Evolutionary conservation across 208 protist genomes (phyloP).

Genomic region (Leishmania mexicana): DNA sequence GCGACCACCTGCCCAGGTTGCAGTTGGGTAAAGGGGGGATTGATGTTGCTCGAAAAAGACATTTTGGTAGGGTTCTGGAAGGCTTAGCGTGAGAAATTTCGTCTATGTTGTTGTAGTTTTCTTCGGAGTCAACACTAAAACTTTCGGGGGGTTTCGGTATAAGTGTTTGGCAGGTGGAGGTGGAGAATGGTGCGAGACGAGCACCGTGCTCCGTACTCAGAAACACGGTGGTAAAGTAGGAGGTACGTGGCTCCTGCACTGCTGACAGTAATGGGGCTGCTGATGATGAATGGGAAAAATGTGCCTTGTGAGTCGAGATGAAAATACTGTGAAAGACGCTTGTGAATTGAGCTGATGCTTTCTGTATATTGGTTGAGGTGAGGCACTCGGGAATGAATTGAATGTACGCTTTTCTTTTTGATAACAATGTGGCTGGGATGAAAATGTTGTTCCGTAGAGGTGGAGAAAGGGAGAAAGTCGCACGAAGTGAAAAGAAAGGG

Average conservation of each 20-base stretch:
- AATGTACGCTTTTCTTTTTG: background rate
- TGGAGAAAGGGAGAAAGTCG: background rate
- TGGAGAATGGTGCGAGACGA: conserved; percentile 3
- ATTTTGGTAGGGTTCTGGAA: conserved; percentile 7
- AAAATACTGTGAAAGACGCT: background rate
- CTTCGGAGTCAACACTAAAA: too few relatives aligned
- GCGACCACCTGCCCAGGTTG: conserved; percentile 56
- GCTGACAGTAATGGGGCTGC: background rate
- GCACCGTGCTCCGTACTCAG: background rate
- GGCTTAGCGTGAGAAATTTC: background rate
- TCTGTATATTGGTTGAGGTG: background rate
- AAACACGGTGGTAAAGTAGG: background rate
- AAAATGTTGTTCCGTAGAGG: background rate
- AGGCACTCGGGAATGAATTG: background rate
- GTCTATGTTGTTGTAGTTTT: conserved; percentile 1
- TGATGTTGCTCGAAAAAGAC: conserved; percentile 28
- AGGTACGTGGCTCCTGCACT: background rate
- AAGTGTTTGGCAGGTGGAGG: background rate
- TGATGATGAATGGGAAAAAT: conserved; percentile 12
- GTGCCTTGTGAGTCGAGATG: background rate
- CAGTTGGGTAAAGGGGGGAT: conserved; percentile 27
- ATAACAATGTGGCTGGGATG: background rate
- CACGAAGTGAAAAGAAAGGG: conserved; percentile 16
- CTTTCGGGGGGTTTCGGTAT: background rate
- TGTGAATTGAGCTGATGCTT: background rate